Conservation (phyloP, 495 filamentous ascomycete species). For the Saxophila tyrrhenica region DNA sequence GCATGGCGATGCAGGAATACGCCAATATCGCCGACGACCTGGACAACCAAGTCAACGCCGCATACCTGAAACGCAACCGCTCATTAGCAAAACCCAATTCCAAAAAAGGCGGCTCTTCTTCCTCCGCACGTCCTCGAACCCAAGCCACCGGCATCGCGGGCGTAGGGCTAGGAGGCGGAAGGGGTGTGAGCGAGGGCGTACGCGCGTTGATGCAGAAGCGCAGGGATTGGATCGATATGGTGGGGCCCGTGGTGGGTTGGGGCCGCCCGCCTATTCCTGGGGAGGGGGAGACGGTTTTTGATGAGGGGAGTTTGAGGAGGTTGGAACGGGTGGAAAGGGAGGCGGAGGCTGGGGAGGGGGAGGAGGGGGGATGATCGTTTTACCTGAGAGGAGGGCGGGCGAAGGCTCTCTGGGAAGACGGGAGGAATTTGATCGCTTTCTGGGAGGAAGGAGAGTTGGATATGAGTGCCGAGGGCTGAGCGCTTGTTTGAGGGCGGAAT, state of each 20-base stretch:
- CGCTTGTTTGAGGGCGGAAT: no score
- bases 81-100: conserved; percentile 82
- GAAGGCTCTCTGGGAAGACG: no score
- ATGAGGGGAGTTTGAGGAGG: conserved; percentile 41
- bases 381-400: no score
- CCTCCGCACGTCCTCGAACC: background rate
- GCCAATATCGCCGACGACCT: conserved; percentile 93
- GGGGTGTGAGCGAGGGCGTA: conserved; percentile 84
- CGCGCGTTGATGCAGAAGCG: conserved; percentile 81
- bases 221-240: conserved; percentile 73
- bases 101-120: conserved; percentile 55
- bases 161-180: conserved; percentile 42
- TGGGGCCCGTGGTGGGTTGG: conserved; percentile 76
- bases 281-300: conserved; percentile 52
- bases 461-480: no score
- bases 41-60: conserved; percentile 86
- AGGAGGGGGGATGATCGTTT: conserved; percentile 30
- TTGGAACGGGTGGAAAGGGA: conserved; percentile 49
- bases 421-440: no score
- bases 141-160: conserved; percentile 42
- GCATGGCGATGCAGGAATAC: conserved; percentile 92
- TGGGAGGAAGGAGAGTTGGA: no score
- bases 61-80: conserved; percentile 91
- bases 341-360: conserved; percentile 65
- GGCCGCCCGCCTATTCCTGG: conserved; percentile 49